Evolutionary conservation across 2,329 filamentous ascomycete genomes (phyloP).

Genomic region (Aspergillus unguis): DNA sequence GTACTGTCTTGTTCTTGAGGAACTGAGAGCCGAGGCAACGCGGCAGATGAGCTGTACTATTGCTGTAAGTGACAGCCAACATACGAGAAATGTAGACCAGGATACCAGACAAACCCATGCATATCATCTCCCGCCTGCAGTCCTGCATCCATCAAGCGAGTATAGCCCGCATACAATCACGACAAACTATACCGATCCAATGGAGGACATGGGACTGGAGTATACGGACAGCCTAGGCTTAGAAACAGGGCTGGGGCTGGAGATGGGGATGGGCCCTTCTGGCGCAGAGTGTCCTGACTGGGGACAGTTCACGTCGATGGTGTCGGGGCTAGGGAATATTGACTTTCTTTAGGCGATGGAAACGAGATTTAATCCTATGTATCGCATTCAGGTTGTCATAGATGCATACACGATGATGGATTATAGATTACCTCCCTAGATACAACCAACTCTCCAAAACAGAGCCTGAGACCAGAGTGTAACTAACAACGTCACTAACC

Average conservation of each 20-base stretch:
- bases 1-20: constrained; percentile 21
- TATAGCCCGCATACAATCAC: background rate
- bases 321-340: constrained; percentile 21
- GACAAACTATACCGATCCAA: background rate
- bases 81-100: background rate
- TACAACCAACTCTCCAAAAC: too few species aligned
- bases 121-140: too few species aligned
- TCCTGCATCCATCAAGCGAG: background rate
- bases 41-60: background rate
- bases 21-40: constrained; percentile 8
- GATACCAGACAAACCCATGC: too few species aligned
- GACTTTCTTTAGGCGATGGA: constrained; percentile 4
- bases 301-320: constrained; percentile 27
- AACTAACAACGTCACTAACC: too few species aligned
- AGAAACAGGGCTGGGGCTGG: background rate
- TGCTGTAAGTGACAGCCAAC: background rate
- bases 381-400: too few species aligned
- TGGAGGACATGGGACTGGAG: background rate
- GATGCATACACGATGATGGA: too few species aligned
- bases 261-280: background rate
- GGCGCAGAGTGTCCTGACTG: constrained; percentile 21
- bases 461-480: too few species aligned
- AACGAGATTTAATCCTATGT: background rate
- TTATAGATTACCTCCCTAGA: too few species aligned
- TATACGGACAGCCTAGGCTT: background rate